phyloP scores from a whole-genome alignment of 345 rosid species.

The Salix exigua region DNA sequence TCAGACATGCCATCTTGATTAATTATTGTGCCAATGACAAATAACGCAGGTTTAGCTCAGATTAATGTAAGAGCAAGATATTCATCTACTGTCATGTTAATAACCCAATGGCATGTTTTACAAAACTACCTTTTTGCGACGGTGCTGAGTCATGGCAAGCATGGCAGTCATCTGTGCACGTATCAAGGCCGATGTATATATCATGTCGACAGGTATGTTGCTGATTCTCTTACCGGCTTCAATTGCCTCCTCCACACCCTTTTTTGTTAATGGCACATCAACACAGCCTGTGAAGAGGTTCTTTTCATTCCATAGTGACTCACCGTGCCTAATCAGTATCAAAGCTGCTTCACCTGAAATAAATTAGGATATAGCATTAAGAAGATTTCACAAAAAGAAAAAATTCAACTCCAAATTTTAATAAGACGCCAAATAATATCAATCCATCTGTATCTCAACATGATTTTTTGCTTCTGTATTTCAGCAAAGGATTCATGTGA shows the following conservation, averaged over 20 bases:
- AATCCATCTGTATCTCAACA: neutral
- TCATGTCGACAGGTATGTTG: slow-evolving; percentile 90
- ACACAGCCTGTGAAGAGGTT: slow-evolving; percentile 97
- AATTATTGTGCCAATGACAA: neutral
- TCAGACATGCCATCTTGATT: neutral
- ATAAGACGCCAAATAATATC: neutral
- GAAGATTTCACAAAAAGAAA: slow-evolving; percentile 11
- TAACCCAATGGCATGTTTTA: neutral
- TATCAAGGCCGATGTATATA: slow-evolving; percentile 80
- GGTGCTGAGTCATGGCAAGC: slow-evolving; percentile 99
- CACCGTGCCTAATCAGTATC: slow-evolving; percentile 93
- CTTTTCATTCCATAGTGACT: slow-evolving; percentile 97
- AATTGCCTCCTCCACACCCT: slow-evolving; percentile 93
- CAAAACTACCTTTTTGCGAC: slow-evolving; percentile 66
- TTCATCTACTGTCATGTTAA: neutral
- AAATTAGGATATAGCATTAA: neutral
- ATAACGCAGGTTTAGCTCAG: neutral
- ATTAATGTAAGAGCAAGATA: neutral
- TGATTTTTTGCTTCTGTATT: neutral
- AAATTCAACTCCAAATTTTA: neutral
- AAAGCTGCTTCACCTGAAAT: slow-evolving; percentile 74
- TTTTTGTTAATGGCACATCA: slow-evolving; percentile 88
- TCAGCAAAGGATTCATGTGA: neutral
- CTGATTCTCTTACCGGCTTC: slow-evolving; percentile 97
- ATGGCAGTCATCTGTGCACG: slow-evolving; percentile 99